Evolutionary conservation across 2,329 filamentous ascomycete genomes (phyloP), one percentile per base, ranked within the genome.

Genomic region (Aspergillus sp.): DNA sequence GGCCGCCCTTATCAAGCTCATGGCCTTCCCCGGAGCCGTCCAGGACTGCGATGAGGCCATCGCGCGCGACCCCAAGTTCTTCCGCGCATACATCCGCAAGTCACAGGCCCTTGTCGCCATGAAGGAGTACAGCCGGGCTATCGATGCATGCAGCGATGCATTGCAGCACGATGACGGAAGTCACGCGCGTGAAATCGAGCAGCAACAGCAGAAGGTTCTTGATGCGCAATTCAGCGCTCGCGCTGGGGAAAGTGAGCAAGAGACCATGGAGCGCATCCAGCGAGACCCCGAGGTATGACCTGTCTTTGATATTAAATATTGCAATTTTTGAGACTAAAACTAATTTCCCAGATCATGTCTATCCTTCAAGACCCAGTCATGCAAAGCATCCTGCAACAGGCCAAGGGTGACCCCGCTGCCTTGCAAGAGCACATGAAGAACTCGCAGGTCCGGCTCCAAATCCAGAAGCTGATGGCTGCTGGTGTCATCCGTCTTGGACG

Each of bases 351-450:
- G 87, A 96, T 98, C 73, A 90, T 96, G 84, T 77, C 81, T 62
- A 93, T 97, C 71, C 90, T 98, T 78, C 88, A 93, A 75, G 95
- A 99, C 71, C 95, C 95, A 15, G 88, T 99, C 71, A 98, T 99
- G 93, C 92, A 99, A 79, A 89, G 89, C 64, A 97, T 97, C 65
- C 85, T 98, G 56, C 93, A 98, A 75, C 95, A 99, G 79, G 95
- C 95, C 45, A 96, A 98, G 82, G 87, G 86, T 55, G 90, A 99
- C 70, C 95, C 95, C 17, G 89, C 89, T 48, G 95, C 95, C 45
- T 85, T 99, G 62, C 89, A 96, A 73, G 93, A 99, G 76, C 96
- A 99, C 78, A 96, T 99, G 90, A 90, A 88, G 81, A 99, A 98
- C 80, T 85, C 91, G 0, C 84, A 82, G 57, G 90, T 99, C 66